phyloP scores from a whole-genome alignment of 768 basidiomycete genomes.

The Tephrocybe sp. region DNA sequence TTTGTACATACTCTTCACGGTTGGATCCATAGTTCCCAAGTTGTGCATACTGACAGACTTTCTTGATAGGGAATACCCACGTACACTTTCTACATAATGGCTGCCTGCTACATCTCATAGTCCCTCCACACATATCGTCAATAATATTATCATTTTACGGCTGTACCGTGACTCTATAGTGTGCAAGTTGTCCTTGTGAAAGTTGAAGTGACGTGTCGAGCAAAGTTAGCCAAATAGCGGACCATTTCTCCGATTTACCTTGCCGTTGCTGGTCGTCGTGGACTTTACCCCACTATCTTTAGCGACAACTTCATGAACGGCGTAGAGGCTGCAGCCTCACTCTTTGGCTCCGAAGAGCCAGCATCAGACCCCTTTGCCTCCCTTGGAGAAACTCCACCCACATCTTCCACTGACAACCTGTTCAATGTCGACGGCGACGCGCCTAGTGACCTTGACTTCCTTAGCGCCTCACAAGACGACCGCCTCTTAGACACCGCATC shows the following conservation, averaged over 20 bases:
- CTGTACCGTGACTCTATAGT: no score
- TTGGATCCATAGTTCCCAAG: slow-evolving; percentile 17
- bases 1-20: slow-evolving; percentile 15
- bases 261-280: slow-evolving; percentile 8
- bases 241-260: slow-evolving; percentile 4
- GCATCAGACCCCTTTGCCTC: slow-evolving; percentile 64
- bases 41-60: slow-evolving; percentile 12
- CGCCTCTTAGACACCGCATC: background rate
- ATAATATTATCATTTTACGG: background rate
- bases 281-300: background rate
- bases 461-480: slow-evolving; percentile 1
- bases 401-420: slow-evolving; percentile 26
- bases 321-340: slow-evolving; percentile 78
- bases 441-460: slow-evolving; percentile 10
- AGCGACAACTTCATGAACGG: slow-evolving; percentile 45
- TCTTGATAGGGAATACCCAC: slow-evolving; percentile 5
- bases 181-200: background rate
- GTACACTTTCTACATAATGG: slow-evolving; percentile 12
- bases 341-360: slow-evolving; percentile 71
- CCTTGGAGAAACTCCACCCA: slow-evolving; percentile 29
- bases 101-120: slow-evolving; percentile 15
- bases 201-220: slow-evolving; percentile 34
- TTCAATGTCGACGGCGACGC: slow-evolving; percentile 13
- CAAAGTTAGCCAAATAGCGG: slow-evolving; percentile 41
- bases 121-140: slow-evolving; percentile 1